These are phyloP conservation scores for Saccharomycopsis sp. DNA, from an alignment of 805 yeast genomes.

Conservation along the genomic window DNA sequence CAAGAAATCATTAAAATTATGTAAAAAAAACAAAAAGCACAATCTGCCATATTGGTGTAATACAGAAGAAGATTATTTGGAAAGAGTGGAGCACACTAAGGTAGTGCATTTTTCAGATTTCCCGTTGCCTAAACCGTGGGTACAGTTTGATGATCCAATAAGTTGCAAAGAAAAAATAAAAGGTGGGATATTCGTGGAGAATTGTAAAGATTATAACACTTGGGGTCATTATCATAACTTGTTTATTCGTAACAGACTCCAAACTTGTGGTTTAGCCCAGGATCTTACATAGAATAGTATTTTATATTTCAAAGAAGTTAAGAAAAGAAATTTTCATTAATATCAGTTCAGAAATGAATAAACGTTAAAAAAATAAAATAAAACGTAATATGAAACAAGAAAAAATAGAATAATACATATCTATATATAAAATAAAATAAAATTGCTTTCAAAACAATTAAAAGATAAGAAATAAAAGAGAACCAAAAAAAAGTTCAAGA, in stretches of 20 bases:
- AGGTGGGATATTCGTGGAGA: slow-evolving; percentile 7
- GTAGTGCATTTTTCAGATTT: slow-evolving; percentile 59
- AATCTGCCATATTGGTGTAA: slow-evolving; percentile 19
- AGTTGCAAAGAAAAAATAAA: slow-evolving; percentile 3
- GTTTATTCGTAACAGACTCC: slow-evolving; percentile 18
- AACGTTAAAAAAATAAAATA: too few species aligned
- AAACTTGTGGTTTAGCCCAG: slow-evolving; percentile 15
- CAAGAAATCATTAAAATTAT: slow-evolving; percentile 13
- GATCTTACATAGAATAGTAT: too few species aligned
- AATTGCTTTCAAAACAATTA: too few species aligned
- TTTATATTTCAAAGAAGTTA: too few species aligned
- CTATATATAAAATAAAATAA: too few species aligned
- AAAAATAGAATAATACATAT: too few species aligned
- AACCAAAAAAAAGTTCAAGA: too few species aligned
- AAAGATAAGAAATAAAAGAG: too few species aligned
- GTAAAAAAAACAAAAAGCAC: slow-evolving; percentile 19
- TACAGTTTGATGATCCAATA: slow-evolving; percentile 14
- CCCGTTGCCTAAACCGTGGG: slow-evolving; percentile 67
- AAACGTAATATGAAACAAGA: too few species aligned
- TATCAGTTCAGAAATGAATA: too few species aligned
- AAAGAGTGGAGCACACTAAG: slow-evolving; percentile 27
- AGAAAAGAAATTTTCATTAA: too few species aligned
- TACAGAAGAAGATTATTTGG: slow-evolving; percentile 23
- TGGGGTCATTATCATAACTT: slow-evolving; percentile 21
- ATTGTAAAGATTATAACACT: slow-evolving; percentile 19